Evolutionary conservation across 768 basidiomycete species (phyloP), one percentile per base, ranked within the genome.

Genomic region (Lentinula sp.): DNA sequence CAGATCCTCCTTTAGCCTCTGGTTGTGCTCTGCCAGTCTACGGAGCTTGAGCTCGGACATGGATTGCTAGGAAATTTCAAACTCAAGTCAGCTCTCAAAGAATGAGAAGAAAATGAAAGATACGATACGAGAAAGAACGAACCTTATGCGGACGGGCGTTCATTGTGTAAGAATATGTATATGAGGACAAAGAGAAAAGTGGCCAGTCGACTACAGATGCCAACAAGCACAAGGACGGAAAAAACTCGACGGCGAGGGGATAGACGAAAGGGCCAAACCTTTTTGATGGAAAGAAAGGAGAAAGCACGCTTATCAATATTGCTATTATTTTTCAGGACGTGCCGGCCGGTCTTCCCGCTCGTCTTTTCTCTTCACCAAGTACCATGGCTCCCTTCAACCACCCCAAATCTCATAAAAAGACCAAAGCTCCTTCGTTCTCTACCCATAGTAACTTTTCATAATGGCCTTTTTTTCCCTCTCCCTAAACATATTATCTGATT

Each of bases 1-100:
- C 63, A 60, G 16, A 52, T 60, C 59, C 54, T 91, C 89, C 62
- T 81, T 75, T 56, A 91, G 73, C 23, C 89, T 76, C 65, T 83
- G 79, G 67, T 89, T 91, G 69, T 91, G 89, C 70, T 91, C 89
- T 32, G 82, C 77, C 61, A 91, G 75, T 61, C 89, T 79, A n/a
- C 89, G 82, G 61, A 89, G 84, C 76, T 88, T 89, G 73, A 91
- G 80, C 76, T 91, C 89, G 6, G 59, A 92, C 93, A 98, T 96
- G 69, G 93, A 93, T 83, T 95, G 94, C 83, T 84, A 68, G 10
- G 1, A 31, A 16, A 16, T 51, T 5, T 28, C 37, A 13, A 5
- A 54, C 16, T 11, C 23, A 15, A 54, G 18, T 40, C 15, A 54
- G 37, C 15, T 3, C 13, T 31, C 5, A 18, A 7, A 32, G 18